These are phyloP conservation scores for Vaccinium corymbosum DNA, from an alignment of 148 eudicot genomes.

Conservation along the genomic window DNA sequence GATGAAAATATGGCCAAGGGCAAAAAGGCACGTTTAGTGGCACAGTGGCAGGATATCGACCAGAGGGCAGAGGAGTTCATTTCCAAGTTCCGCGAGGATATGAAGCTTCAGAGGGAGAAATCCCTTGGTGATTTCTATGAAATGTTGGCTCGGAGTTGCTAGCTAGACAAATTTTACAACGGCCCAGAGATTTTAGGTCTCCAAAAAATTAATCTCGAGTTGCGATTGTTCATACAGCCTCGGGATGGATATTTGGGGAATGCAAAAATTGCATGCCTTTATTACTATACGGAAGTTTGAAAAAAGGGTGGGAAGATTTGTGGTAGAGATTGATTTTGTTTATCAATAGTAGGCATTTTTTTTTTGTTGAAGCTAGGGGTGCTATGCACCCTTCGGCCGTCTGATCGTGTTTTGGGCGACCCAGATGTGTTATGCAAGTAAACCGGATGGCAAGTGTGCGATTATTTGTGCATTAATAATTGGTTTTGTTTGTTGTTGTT, in stretches of 20 bases:
- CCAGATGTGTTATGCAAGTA: too few species aligned
- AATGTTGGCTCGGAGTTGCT: conserved; percentile 63
- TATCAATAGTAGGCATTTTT: background rate
- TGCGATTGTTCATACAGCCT: too few species aligned
- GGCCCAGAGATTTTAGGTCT: background rate
- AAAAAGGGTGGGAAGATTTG: background rate
- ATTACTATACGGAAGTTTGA: too few species aligned
- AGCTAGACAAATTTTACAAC: conserved; percentile 6
- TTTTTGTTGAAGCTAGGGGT: background rate
- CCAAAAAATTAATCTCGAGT: background rate
- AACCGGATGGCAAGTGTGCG: too few species aligned
- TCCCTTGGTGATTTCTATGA: conserved; percentile 60
- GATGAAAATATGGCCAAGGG: conserved; percentile 10
- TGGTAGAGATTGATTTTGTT: background rate
- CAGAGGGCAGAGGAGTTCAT: conserved; percentile 82
- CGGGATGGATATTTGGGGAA: background rate
- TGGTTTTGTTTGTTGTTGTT: too few species aligned
- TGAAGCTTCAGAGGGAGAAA: conserved; percentile 63
- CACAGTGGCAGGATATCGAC: conserved; percentile 43
- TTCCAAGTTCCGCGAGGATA: conserved; percentile 47
- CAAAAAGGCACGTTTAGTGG: conserved; percentile 23
- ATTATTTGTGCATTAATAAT: too few species aligned
- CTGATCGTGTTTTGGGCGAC: too few species aligned
- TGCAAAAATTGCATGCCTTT: too few species aligned
- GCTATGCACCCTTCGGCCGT: too few species aligned